Percentiles rank a stretch among this genome's conserved stretches.
These are phyloP conservation scores for Plasmodium gonderi DNA, from an alignment of 169 alveolate genomes.

Conservation along the genomic window DNA sequence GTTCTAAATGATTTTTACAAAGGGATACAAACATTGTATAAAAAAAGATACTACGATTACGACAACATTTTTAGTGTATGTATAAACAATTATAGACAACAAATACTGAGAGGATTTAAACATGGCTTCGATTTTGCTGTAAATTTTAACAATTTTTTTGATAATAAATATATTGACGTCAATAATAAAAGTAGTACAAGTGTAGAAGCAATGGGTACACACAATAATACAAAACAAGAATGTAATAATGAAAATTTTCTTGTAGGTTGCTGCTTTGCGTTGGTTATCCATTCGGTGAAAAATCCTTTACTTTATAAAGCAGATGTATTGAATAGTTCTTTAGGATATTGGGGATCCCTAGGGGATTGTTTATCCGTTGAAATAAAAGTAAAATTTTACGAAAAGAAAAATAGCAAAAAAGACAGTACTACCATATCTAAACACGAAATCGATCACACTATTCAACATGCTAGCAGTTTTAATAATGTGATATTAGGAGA, in stretches of 20 bases:
- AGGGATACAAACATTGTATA: conserved; percentile 60
- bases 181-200: not conserved
- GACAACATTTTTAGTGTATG: conserved; percentile 73
- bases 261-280: conserved; percentile 68
- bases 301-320: conserved; percentile 72
- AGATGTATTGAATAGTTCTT: conserved; percentile 30
- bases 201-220: not conserved
- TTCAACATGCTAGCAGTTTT: not conserved
- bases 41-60: conserved; percentile 68
- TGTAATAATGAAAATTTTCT: conserved; percentile 28
- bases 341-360: conserved; percentile 72
- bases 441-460: not conserved
- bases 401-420: conserved; percentile 5
- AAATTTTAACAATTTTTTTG: conserved; percentile 74
- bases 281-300: conserved; percentile 72
- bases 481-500: conserved; percentile 52
- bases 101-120: conserved; percentile 71
- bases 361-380: conserved; percentile 76
- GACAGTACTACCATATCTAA: not conserved
- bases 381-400: conserved; percentile 74
- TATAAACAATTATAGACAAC: conserved; percentile 71
- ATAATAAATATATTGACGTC: conserved; percentile 14
- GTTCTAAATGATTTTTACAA: conserved; percentile 63
- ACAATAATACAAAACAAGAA: not conserved
- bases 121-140: conserved; percentile 75